Evolutionary conservation across 1,139 yeast species (phyloP), one percentile per base, ranked within the genome.

Genomic region (Maudiozyma humilis): DNA sequence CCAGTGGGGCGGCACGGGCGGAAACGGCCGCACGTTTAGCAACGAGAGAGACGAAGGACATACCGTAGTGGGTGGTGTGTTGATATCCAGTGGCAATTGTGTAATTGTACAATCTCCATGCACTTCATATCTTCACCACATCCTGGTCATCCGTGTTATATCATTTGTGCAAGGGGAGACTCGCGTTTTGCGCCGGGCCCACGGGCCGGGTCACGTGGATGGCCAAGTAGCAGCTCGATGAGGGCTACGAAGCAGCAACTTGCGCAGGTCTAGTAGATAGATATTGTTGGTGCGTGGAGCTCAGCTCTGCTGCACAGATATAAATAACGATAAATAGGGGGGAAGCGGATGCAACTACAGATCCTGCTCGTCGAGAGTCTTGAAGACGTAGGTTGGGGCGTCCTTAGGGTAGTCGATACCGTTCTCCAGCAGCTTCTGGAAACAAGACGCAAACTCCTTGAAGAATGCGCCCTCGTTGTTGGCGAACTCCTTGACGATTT

Each of bases 401-500:
- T 65, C 66, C 47, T 70, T 68, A 13, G 79, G 78, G 63, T 71
- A 85, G 34, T 69, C 66, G 41, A 84, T 79, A 47, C 96, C 96
- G 45, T 80, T 71, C 60, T 86, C 95, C 47, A 87, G 59, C 57
- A 87, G 69, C 57, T 76, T 82, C 41, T 74, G 71, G 68, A 76
- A 87, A 15, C 86, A 93, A 43, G 65, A 64, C 25, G 85, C 66
- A 62, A 85, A 87, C 60, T 85, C 93, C 50, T 71, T 70, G 64
- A 84, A 83, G 71, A 82, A 87, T 41, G 70, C 62, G 40, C 76
- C 79, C 56, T 78, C 73, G 65, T 85, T 87, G 36, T 72, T 71
- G 27, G 96, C 95, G 62, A 80, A 87, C 58, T 69, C 67, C 60
- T 77, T 75, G 43, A 81, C 91, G 68, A 79, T 78, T 61, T 76